Evolutionary conservation across 768 basidiomycete species (phyloP).

Genomic region (Lactifluus echinatus): DNA sequence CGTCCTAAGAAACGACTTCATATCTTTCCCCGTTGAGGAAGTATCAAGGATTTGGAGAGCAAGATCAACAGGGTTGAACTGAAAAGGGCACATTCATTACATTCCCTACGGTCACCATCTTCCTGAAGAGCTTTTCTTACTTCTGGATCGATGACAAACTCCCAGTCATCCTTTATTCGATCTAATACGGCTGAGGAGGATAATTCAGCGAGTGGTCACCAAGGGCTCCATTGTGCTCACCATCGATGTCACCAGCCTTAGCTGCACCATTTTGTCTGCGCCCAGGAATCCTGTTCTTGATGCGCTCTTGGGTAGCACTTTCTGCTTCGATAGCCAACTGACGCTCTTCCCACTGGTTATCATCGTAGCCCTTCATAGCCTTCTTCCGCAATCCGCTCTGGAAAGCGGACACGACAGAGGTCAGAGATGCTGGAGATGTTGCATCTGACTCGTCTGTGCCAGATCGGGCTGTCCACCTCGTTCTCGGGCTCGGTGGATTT

Average conservation of each 20-base stretch:
- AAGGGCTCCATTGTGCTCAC: conserved; percentile 29
- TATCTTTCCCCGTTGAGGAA: conserved; percentile 60
- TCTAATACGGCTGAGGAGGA: conserved; percentile 59
- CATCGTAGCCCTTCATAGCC: conserved; percentile 45
- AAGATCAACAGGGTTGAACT: conserved; percentile 94
- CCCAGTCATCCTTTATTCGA: conserved; percentile 85
- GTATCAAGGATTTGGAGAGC: conserved; percentile 84
- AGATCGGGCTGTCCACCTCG: neutral
- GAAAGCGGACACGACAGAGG: conserved; percentile 61
- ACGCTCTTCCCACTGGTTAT: conserved; percentile 50
- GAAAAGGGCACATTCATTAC: conserved; percentile 17
- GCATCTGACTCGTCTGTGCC: conserved; percentile 16
- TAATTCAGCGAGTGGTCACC: neutral
- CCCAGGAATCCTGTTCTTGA: conserved; percentile 59
- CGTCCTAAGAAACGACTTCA: conserved; percentile 67
- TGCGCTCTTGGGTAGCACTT: conserved; percentile 56
- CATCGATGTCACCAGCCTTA: conserved; percentile 78
- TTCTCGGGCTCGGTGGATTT: conserved; percentile 11
- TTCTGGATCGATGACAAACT: conserved; percentile 74
- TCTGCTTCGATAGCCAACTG: conserved; percentile 56
- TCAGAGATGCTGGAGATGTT: conserved; percentile 14
- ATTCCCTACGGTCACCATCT: neutral
- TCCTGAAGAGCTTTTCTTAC: conserved; percentile 35
- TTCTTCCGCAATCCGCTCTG: conserved; percentile 51
- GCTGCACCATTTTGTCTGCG: conserved; percentile 43